Conservation (phyloP, 2,329 filamentous ascomycete genomes). For the Hypoxylon sp. region DNA sequence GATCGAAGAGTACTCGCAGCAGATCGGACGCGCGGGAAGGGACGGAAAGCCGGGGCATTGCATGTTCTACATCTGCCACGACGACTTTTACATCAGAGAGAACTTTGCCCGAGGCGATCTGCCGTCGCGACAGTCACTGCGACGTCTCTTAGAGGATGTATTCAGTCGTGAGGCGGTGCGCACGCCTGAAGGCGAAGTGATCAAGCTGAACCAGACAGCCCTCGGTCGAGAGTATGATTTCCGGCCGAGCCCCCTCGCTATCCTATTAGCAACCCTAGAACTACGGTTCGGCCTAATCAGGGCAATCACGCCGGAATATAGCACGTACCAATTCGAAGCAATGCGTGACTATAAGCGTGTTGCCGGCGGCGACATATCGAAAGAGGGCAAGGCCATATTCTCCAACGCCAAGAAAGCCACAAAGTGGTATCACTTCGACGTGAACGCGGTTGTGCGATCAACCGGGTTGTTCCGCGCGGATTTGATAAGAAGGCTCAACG, state of each 20-base stretch:
- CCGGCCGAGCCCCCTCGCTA: slow-evolving; percentile 59
- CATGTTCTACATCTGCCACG: slow-evolving; percentile 67
- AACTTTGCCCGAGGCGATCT: slow-evolving; percentile 70
- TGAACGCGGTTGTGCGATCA: slow-evolving; percentile 54
- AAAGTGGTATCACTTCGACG: slow-evolving; percentile 61
- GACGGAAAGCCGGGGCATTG: slow-evolving; percentile 66
- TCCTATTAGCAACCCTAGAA: slow-evolving; percentile 71
- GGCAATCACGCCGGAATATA: slow-evolving; percentile 68
- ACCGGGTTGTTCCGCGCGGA: slow-evolving; percentile 57
- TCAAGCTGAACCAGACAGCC: slow-evolving; percentile 59
- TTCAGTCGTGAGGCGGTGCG: slow-evolving; percentile 55
- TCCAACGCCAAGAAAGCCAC: slow-evolving; percentile 54
- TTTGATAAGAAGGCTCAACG: slow-evolving; percentile 65
- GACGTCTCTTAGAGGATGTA: slow-evolving; percentile 62
- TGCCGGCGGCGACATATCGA: slow-evolving; percentile 54
- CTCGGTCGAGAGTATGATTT: slow-evolving; percentile 67
- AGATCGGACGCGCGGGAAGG: slow-evolving; percentile 66
- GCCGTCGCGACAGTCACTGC: slow-evolving; percentile 63
- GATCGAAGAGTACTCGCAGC: slow-evolving; percentile 68
- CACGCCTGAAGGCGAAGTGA: slow-evolving; percentile 55
- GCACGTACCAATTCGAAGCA: slow-evolving; percentile 63
- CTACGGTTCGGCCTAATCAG: slow-evolving; percentile 67
- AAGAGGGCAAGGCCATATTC: slow-evolving; percentile 59
- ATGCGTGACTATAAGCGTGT: slow-evolving; percentile 49
- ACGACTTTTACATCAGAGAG: slow-evolving; percentile 69